A percentile compares a stretch with the other conserved stretches of the same genome.
Conservation (phyloP, 192 early-diverging fungal genomes). For the Blastocladiella britannica region DNA sequence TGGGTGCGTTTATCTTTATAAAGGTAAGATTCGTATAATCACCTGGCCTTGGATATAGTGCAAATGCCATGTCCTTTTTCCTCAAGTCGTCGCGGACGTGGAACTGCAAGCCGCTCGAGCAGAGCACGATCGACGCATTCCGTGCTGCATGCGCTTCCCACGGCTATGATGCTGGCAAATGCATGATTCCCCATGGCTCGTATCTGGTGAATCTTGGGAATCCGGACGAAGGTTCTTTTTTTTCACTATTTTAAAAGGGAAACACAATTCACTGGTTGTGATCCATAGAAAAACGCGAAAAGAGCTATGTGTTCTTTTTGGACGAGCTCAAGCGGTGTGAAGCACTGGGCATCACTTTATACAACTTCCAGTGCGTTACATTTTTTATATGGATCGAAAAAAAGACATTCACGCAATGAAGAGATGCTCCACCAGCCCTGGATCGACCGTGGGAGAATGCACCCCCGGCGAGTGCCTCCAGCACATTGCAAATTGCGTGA, state of each 20-base stretch:
- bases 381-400: too few relatives aligned
- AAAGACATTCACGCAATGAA: too few relatives aligned
- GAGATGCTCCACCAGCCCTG: too few relatives aligned
- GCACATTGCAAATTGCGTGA: slow-evolving; percentile 12
- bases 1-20: background rate
- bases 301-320: slow-evolving; percentile 14
- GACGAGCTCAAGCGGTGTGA: slow-evolving; percentile 16
- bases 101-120: slow-evolving; percentile 5
- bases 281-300: slow-evolving; percentile 10
- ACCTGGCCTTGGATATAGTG: background rate
- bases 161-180: background rate
- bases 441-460: slow-evolving; percentile 11
- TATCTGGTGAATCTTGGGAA: slow-evolving; percentile 23
- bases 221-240: slow-evolving; percentile 5
- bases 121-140: slow-evolving; percentile 8
- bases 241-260: too few relatives aligned
- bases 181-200: slow-evolving; percentile 19
- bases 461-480: slow-evolving; percentile 6
- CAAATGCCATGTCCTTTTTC: background rate
- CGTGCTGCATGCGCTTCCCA: background rate
- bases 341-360: slow-evolving; percentile 14
- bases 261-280: too few relatives aligned
- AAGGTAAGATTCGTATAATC: background rate
- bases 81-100: slow-evolving; percentile 7
- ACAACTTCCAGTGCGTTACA: slow-evolving; percentile 21